phyloP scores from a whole-genome alignment of 2,329 filamentous ascomycete species.

The Mycosphaerella sp. region DNA sequence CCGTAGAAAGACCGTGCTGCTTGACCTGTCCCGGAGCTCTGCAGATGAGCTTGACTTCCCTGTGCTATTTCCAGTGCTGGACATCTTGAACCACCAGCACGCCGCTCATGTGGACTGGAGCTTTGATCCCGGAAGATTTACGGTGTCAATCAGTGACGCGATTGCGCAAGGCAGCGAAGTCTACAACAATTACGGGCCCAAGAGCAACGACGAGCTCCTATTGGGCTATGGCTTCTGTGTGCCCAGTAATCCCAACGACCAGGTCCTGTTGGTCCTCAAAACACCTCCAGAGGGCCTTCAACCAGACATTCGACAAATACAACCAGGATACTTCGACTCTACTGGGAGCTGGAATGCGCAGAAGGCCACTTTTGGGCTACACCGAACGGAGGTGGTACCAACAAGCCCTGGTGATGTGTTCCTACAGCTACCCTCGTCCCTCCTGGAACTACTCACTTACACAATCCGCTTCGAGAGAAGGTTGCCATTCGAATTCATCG shows the following conservation, averaged over 20 bases:
- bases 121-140: constrained; percentile 37
- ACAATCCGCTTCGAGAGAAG: constrained; percentile 33
- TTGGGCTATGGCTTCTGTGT: constrained; percentile 50
- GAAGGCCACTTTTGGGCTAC: constrained; percentile 37
- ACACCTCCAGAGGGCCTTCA: constrained; percentile 37
- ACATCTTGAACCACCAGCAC: constrained; percentile 46
- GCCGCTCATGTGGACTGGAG: constrained; percentile 46
- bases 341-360: constrained; percentile 32
- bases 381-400: constrained; percentile 1
- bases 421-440: constrained; percentile 27
- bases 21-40: constrained; percentile 32
- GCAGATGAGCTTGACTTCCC: constrained; percentile 36
- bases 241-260: constrained; percentile 43
- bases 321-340: constrained; percentile 33
- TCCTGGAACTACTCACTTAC: constrained; percentile 35
- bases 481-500: constrained; percentile 28
- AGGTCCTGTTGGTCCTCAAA: constrained; percentile 40
- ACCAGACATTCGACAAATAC: constrained; percentile 25
- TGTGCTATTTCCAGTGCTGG: constrained; percentile 47
- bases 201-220: constrained; percentile 48
- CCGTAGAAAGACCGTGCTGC: constrained; percentile 30
- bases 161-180: constrained; percentile 39
- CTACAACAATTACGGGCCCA: constrained; percentile 51
- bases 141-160: constrained; percentile 35
- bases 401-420: constrained; percentile 22